Base-by-base conservation (phyloP, 306 rosid genomes). In the Cucurbita argyrosperma region DNA sequence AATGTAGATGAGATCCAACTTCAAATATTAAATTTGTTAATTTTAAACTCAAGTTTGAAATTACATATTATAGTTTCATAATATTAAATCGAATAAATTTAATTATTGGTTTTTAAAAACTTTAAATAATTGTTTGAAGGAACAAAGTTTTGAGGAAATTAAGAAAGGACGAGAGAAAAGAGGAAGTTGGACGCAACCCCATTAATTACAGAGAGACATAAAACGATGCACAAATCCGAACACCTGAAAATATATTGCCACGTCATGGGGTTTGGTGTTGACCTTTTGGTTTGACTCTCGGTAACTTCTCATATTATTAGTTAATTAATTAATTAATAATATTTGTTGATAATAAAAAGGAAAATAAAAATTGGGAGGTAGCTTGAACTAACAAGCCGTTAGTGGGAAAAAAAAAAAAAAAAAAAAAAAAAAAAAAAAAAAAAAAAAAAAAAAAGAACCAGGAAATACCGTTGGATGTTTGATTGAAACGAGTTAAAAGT, bases 401-500 rank as follows among this genome's bases (percentile, higher is more conserved):
- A 50, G 57, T 9, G 19, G 68, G 71, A 1, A 26, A 49, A 68
- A 55, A 78, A 5, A 58, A n/a, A n/a, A 1, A 26, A 49, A 68
- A 55, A 78, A 5, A 58, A 1, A 26, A 49, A 68, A 55, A 78
- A 5, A 58, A 1, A 26, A 49, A 68, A 55, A 78, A 5, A 58
- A 58, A 26, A 26, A 77, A 21, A 1, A 23, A 49, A 68, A 55
- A 78, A 5, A 58, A 58, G 12, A 26, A 77, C 39, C 19, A 74
- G 7, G 55, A 80, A 80, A 80, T 75, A 80, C 91, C 81, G 98
- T 87, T 88, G 96, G 76, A 79, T 43, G 37, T 52, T 77, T 79
- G 63, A 83, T 86, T 82, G 84, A 89, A 88, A 88, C 80, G 64
- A 85, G 80, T 68, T 54, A 70, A 76, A 75, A 78, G 95, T 84